phyloP scores from a whole-genome alignment of 306 rosid genomes.

The Fragaria iinumae region DNA sequence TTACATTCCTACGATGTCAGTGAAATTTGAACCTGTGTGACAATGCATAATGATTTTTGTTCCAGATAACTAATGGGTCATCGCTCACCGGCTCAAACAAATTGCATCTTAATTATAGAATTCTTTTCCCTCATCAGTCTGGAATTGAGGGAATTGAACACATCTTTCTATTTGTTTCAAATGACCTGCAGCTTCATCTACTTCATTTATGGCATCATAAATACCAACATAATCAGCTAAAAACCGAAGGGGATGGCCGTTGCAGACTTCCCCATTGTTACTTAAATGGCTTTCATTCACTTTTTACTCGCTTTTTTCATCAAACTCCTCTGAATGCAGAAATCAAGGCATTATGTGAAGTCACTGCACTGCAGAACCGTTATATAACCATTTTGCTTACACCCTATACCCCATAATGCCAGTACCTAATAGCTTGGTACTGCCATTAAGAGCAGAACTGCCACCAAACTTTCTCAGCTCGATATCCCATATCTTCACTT shows the following conservation, averaged over 20 bases:
- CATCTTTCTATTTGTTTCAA: background rate
- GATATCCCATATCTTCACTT: background rate
- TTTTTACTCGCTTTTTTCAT: conserved; percentile 2
- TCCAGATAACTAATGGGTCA: too few relatives aligned
- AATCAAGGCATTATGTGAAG: background rate
- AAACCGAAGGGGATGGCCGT: background rate
- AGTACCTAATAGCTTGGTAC: background rate
- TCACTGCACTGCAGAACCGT: background rate
- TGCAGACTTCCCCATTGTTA: background rate
- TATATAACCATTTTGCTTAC: background rate
- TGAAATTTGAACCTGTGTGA: background rate
- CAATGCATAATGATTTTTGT: too few relatives aligned
- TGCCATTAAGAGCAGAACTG: conserved; percentile 3
- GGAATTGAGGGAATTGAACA: background rate
- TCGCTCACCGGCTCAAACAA: background rate
- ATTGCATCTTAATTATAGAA: background rate
- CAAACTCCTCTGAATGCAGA: background rate
- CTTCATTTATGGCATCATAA: conserved; percentile 14
- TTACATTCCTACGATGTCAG: background rate
- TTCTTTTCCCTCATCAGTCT: background rate
- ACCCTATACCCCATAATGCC: conserved; percentile 5
- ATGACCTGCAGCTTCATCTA: conserved; percentile 12
- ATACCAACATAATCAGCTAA: background rate
- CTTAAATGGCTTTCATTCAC: background rate
- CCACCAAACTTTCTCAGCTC: conserved; percentile 11